phyloP scores from a whole-genome alignment of 2,329 filamentous ascomycete species.

The Lachnellula subtilissima region DNA sequence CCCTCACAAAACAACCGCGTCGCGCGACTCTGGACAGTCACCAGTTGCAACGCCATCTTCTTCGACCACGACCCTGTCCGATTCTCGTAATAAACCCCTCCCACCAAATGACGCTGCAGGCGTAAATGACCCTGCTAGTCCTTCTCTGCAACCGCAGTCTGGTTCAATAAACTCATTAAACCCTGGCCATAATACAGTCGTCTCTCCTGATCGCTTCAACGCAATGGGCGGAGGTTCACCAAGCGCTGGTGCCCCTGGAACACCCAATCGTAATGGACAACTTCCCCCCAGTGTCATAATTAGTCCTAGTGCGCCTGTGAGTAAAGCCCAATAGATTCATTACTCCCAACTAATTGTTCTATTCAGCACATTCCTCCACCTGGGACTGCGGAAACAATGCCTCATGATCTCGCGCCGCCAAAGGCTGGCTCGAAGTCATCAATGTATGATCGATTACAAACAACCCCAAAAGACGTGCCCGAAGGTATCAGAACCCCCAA shows the following conservation, averaged over 20 bases:
- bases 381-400: conserved; percentile 95
- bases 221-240: conserved; percentile 34
- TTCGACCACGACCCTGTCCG: conserved; percentile 81
- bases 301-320: conserved; percentile 87
- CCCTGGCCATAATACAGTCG: conserved; percentile 26
- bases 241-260: conserved; percentile 46
- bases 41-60: conserved; percentile 75
- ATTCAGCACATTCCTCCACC: conserved; percentile 82
- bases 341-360: conserved; percentile 13
- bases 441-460: conserved; percentile 82
- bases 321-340: conserved; percentile 32
- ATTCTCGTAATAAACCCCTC: conserved; percentile 76
- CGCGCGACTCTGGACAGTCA: conserved; percentile 54
- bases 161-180: conserved; percentile 29
- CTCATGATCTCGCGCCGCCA: conserved; percentile 89
- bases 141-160: conserved; percentile 28
- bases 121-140: conserved; percentile 14
- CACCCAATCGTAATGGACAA: conserved; percentile 57
- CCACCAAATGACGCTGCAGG: conserved; percentile 47
- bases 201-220: conserved; percentile 41
- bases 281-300: conserved; percentile 87
- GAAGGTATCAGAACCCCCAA: conserved; percentile 94
- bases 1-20: conserved; percentile 50
- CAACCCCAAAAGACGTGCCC: conserved; percentile 92
- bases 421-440: conserved; percentile 87